phyloP scores from a whole-genome alignment of 805 yeast genomes.

The Wickerhamiella australiensis region DNA sequence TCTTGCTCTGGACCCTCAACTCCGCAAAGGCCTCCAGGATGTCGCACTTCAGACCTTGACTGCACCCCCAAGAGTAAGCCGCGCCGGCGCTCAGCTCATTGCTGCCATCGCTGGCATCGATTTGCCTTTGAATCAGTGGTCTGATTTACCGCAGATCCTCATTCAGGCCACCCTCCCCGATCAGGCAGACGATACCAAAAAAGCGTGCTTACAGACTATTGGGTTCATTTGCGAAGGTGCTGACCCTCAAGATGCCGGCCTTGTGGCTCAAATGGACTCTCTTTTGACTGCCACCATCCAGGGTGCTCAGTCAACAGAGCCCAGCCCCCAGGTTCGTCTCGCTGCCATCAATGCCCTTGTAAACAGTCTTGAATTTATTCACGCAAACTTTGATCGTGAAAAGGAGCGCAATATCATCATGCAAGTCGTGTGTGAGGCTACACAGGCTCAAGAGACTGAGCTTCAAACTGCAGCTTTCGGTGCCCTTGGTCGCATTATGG shows the following conservation, averaged over 20 bases:
- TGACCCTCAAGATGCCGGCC: slow-evolving; percentile 66
- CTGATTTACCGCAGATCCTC: slow-evolving; percentile 66
- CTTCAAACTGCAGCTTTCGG: slow-evolving; percentile 93
- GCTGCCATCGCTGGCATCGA: slow-evolving; percentile 97
- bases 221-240: slow-evolving; percentile 95
- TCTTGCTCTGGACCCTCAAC: slow-evolving; percentile 45
- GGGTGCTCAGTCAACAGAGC: slow-evolving; percentile 81
- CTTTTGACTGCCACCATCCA: slow-evolving; percentile 91
- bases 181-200: slow-evolving; percentile 66
- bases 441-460: slow-evolving; percentile 74
- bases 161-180: slow-evolving; percentile 77
- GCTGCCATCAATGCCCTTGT: slow-evolving; percentile 89
- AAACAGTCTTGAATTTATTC: slow-evolving; percentile 80
- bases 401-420: slow-evolving; percentile 93
- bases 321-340: slow-evolving; percentile 59
- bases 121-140: slow-evolving; percentile 80
- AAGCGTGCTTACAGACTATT: slow-evolving; percentile 75
- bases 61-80: slow-evolving; percentile 63
- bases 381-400: slow-evolving; percentile 77
- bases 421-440: slow-evolving; percentile 98
- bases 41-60: slow-evolving; percentile 48
- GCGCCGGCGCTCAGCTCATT: slow-evolving; percentile 82
- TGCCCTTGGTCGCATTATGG: slow-evolving; percentile 85
- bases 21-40: slow-evolving; percentile 54
- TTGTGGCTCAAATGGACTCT: slow-evolving; percentile 78